These are phyloP conservation scores for Trichaptum fuscoviolaceum DNA, from an alignment of 768 basidiomycete species.

Conservation along the genomic window DNA sequence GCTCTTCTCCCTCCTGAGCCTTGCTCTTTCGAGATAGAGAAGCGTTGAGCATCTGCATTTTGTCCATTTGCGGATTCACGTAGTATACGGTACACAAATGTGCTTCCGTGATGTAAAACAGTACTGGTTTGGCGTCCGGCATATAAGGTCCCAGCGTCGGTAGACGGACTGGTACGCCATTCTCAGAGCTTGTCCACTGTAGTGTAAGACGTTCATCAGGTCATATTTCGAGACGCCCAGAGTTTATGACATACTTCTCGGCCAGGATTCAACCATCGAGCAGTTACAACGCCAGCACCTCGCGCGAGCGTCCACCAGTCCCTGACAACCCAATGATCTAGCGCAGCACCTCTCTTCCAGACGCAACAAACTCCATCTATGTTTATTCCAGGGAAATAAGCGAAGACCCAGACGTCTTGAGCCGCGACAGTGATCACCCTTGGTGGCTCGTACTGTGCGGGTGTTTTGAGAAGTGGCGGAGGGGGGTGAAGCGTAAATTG, in stretches of 20 bases:
- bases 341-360: conserved; percentile 54
- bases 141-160: conserved; percentile 54
- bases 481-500: conserved; percentile 58
- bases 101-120: conserved; percentile 62
- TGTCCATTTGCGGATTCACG: conserved; percentile 38
- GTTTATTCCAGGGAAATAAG: conserved; percentile 61
- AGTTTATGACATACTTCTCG: conserved; percentile 46
- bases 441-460: conserved; percentile 53
- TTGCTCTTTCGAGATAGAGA: conserved; percentile 39
- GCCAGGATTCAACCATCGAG: conserved; percentile 53
- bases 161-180: conserved; percentile 47
- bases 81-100: conserved; percentile 52
- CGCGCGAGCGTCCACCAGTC: conserved; percentile 51
- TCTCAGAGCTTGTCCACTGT: conserved; percentile 49
- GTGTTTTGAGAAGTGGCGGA: conserved; percentile 37
- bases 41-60: conserved; percentile 43
- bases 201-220: background rate
- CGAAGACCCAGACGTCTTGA: conserved; percentile 61
- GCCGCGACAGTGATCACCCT: conserved; percentile 57
- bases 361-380: conserved; percentile 57
- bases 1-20: conserved; percentile 23
- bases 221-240: background rate
- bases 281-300: conserved; percentile 54
- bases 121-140: conserved; percentile 46
- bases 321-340: conserved; percentile 57